A percentile compares a stretch with the other conserved stretches of the same genome.
These are phyloP conservation scores for Psilocybe tampanensis DNA, from an alignment of 768 basidiomycete species.

Conservation along the genomic window DNA sequence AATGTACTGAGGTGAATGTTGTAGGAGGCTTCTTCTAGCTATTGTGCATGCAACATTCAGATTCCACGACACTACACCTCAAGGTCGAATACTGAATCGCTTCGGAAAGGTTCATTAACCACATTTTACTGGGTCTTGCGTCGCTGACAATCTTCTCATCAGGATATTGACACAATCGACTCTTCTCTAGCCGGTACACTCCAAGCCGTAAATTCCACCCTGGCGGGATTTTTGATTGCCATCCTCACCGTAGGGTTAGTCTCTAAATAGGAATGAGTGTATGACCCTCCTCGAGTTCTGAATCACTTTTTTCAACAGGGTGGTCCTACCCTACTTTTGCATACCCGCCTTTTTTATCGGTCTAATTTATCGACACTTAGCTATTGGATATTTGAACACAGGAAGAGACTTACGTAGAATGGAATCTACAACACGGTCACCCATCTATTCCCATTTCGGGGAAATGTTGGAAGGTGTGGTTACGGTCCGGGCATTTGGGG, in stretches of 20 bases:
- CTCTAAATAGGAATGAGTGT: no score
- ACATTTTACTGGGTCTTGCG: slow-evolving; percentile 51
- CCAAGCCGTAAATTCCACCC: slow-evolving; percentile 74
- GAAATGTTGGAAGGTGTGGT: slow-evolving; percentile 88
- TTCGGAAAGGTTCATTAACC: slow-evolving; percentile 81
- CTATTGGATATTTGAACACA: slow-evolving; percentile 75
- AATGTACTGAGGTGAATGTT: slow-evolving; percentile 59
- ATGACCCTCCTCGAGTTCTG: slow-evolving; percentile 1
- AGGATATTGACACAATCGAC: slow-evolving; percentile 87
- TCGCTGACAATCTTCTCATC: not conserved
- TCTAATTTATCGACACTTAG: slow-evolving; percentile 67
- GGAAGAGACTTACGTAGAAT: slow-evolving; percentile 86
- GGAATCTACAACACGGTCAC: slow-evolving; percentile 86
- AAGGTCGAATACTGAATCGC: slow-evolving; percentile 85
- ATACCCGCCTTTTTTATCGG: slow-evolving; percentile 77
- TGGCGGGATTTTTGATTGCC: slow-evolving; percentile 78
- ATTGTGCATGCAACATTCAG: slow-evolving; percentile 85
- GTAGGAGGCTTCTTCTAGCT: slow-evolving; percentile 60
- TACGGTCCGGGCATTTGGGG: slow-evolving; percentile 89
- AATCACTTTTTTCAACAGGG: slow-evolving; percentile 29
- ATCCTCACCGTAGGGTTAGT: slow-evolving; percentile 71
- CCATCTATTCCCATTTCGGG: slow-evolving; percentile 82
- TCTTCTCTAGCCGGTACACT: slow-evolving; percentile 66
- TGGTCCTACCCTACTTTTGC: slow-evolving; percentile 83
- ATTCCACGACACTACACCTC: slow-evolving; percentile 83